Evolutionary conservation across 257 asterid species (phyloP), one percentile per base, ranked within the genome.

Genomic region (Haberlea rhodopensis): DNA sequence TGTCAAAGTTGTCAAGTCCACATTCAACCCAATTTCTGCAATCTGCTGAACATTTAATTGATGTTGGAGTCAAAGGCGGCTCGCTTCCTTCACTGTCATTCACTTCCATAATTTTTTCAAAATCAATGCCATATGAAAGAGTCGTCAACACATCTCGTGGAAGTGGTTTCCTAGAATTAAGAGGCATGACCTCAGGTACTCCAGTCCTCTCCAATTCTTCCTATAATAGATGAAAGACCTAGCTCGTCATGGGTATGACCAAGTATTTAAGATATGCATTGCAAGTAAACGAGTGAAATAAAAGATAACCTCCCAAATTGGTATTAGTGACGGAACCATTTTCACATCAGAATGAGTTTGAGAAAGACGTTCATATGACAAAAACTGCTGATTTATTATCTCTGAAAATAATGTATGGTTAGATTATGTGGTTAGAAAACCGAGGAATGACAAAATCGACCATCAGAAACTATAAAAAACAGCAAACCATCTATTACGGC

Each of bases 281-380:
- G 23, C 21, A 19, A 1, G 29, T 25, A 68, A 73, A 62, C 56
- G 20, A 23, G 65, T 45, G 25, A 66, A 65, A 53, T 53, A 62
- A 67, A 76, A 68, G 66, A 86, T 68, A 75, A 89, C 99, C 97
- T 89, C 94, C 99, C 97, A 92, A 60, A 92, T 92, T 29, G 97
- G 97, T 66, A 92, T 76, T 24, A 92, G 80, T 55, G 99, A 92
- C 81, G 84, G 99, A 70, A 92, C 96, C 96, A 84, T 82, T 86
- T 81, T 87, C 82, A 75, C 75, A 52, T 82, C 82, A 55, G 95
- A 76, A 75, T 62, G 58, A 70, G 81, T 66, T 80, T 89, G 97
- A 9, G 99, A 87, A 72, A 86, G 94, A 68, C 87, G 75, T 26
- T 84, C 74, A 61, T 69, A 84, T 6, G 90, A 81, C 65, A 78